Evolutionary conservation across 805 yeast genomes (phyloP).

Genomic region (Metschnikowia picachoensis): DNA sequence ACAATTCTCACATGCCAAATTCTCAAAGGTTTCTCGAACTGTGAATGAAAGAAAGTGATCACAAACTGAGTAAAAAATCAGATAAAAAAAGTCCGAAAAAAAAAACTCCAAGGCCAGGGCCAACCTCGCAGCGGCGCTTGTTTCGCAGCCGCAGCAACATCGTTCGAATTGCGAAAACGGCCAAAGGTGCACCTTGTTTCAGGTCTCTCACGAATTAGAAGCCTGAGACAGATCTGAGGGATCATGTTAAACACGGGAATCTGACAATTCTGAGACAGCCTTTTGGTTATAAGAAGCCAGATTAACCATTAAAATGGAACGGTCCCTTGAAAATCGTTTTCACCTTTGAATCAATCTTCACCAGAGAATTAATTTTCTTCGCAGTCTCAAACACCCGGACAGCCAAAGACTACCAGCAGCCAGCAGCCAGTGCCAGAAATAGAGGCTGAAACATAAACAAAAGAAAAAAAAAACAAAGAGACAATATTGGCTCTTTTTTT

Average conservation of each 20-base stretch:
- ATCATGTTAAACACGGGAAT: background rate
- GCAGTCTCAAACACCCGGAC: background rate
- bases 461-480: background rate
- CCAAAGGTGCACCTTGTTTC: constrained; percentile 5
- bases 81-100: too few relatives aligned
- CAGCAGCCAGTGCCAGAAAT: background rate
- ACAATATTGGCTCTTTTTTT: background rate
- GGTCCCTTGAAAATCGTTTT: too few relatives aligned
- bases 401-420: background rate
- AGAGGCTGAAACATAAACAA: background rate
- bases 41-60: too few relatives aligned
- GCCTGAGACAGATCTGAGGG: constrained; percentile 3
- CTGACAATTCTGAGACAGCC: background rate
- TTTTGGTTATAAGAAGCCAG: background rate
- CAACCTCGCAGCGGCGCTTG: background rate
- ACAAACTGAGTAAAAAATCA: too few relatives aligned
- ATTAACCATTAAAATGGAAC: too few relatives aligned
- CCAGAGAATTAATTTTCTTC: background rate
- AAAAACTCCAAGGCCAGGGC: too few relatives aligned
- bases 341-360: background rate
- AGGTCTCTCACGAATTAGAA: background rate
- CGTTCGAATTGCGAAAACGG: background rate
- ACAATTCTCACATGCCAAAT: too few relatives aligned
- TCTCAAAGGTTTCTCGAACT: too few relatives aligned
- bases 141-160: background rate